Evolutionary conservation across 2,329 filamentous ascomycete species (phyloP).

Genomic region (Nannizziopsis barbatae): DNA sequence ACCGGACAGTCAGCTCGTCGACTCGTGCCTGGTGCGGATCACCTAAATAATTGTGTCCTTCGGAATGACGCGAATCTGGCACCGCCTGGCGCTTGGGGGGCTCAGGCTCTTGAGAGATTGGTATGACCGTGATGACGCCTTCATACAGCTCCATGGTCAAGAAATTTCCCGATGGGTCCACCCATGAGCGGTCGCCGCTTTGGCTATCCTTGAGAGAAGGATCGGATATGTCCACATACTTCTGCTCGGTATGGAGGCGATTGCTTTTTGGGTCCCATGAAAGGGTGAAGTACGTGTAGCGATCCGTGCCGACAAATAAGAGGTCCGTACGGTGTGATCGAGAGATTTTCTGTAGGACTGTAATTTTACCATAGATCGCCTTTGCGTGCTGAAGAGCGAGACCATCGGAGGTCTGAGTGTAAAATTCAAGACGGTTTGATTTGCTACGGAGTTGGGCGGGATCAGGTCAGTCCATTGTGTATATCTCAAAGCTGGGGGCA

Average conservation of each 20-base stretch:
- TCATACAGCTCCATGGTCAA: slow-evolving; percentile 59
- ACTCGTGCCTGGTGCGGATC: slow-evolving; percentile 52
- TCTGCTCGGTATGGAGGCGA: slow-evolving; percentile 46
- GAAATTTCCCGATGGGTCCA: slow-evolving; percentile 65
- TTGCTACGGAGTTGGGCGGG: slow-evolving; percentile 46
- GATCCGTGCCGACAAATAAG: slow-evolving; percentile 84
- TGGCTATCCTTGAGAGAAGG: slow-evolving; percentile 60
- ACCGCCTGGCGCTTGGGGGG: slow-evolving; percentile 23
- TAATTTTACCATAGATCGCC: slow-evolving; percentile 72
- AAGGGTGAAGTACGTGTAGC: slow-evolving; percentile 80
- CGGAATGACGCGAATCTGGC: slow-evolving; percentile 20
- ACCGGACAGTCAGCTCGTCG: slow-evolving; percentile 55
- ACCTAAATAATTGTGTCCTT: slow-evolving; percentile 44
- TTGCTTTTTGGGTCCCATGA: slow-evolving; percentile 58
- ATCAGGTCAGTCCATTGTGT: slow-evolving; percentile 13
- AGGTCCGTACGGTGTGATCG: slow-evolving; percentile 58
- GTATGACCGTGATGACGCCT: slow-evolving; percentile 54
- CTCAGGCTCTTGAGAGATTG: slow-evolving; percentile 37
- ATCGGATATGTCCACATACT: slow-evolving; percentile 50
- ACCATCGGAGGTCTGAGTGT: slow-evolving; percentile 51
- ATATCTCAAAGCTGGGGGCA: slow-evolving; percentile 9
- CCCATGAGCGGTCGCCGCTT: slow-evolving; percentile 68
- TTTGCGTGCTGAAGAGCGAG: slow-evolving; percentile 57
- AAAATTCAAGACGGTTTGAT: slow-evolving; percentile 77
- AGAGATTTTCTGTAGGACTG: slow-evolving; percentile 69